Conservation (phyloP, 2,329 filamentous ascomycete species). For the Penicillium sclerotigenum region DNA sequence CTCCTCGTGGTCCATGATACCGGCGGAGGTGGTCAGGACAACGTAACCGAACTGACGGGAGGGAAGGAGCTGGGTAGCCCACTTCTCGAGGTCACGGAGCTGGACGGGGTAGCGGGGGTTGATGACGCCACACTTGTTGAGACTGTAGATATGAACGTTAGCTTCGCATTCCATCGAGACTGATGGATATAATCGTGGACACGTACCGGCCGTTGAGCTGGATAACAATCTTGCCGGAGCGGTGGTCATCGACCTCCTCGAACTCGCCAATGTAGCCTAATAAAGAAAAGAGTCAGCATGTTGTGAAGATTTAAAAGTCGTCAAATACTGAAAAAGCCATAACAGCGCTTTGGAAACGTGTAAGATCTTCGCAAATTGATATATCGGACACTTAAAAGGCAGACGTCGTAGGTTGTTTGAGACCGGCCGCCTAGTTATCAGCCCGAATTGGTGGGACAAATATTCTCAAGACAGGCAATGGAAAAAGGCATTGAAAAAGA, state of each 20-base stretch:
- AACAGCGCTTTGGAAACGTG: conserved; percentile 73
- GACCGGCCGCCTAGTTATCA: conserved; percentile 99
- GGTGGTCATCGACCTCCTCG: conserved; percentile 99
- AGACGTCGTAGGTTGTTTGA: conserved; percentile 75
- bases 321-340: conserved; percentile 59
- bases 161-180: conserved; percentile 4
- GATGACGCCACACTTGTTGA: conserved; percentile 99
- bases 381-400: conserved; percentile 99
- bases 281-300: conserved; percentile 59
- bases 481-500: conserved; percentile 2
- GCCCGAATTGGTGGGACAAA: conserved; percentile 63
- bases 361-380: conserved; percentile 88
- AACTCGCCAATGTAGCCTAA: conserved; percentile 98
- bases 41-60: conserved; percentile 99
- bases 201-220: conserved; percentile 89
- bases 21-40: conserved; percentile 96
- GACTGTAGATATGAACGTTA: conserved; percentile 39
- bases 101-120: conserved; percentile 99
- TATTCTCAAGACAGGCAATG: neutral
- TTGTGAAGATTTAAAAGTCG: conserved; percentile 94
- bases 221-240: conserved; percentile 99
- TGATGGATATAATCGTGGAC: neutral
- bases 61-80: conserved; percentile 97
- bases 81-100: conserved; percentile 97
- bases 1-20: conserved; percentile 99